phyloP scores from a whole-genome alignment of 2,329 filamentous ascomycete species.

The Diaporthe humulicola region DNA sequence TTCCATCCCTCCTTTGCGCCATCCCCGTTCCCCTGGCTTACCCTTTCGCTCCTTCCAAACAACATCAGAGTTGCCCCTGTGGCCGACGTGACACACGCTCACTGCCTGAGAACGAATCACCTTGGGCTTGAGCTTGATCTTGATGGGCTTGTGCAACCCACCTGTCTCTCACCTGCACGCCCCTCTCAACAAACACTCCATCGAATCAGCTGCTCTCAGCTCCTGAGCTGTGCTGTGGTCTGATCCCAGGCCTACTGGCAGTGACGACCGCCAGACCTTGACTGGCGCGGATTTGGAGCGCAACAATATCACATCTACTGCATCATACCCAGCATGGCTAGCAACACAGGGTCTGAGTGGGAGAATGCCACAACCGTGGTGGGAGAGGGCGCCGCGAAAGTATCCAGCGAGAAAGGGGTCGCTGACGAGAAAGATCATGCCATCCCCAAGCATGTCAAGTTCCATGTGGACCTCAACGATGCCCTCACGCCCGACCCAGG shows the following conservation, averaged over 20 bases:
- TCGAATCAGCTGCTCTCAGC: conserved; percentile 11
- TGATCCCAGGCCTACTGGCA: neutral
- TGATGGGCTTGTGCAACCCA: conserved; percentile 25
- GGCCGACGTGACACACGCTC: neutral
- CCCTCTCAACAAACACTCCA: conserved; percentile 11
- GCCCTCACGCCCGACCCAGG: conserved; percentile 78
- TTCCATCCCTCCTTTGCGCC: neutral
- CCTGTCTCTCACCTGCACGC: conserved; percentile 3
- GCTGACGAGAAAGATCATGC: conserved; percentile 29
- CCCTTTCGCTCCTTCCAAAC: neutral
- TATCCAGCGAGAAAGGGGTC: neutral
- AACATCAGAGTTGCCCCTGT: neutral
- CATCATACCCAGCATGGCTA: conserved; percentile 30
- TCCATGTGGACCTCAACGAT: conserved; percentile 56
- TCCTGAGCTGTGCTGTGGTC: conserved; percentile 1
- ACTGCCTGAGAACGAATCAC: conserved; percentile 2
- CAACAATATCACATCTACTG: conserved; percentile 3
- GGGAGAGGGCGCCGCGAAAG: neutral
- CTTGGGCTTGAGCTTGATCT: conserved; percentile 10
- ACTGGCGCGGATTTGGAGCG: neutral
- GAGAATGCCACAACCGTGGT: conserved; percentile 18
- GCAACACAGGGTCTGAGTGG: conserved; percentile 14
- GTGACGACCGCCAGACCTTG: neutral
- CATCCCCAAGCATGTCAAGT: conserved; percentile 33
- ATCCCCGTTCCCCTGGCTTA: conserved; percentile 12